Conservation (phyloP, 768 basidiomycete genomes). For the Hygrophoropsis aurantiaca region DNA sequence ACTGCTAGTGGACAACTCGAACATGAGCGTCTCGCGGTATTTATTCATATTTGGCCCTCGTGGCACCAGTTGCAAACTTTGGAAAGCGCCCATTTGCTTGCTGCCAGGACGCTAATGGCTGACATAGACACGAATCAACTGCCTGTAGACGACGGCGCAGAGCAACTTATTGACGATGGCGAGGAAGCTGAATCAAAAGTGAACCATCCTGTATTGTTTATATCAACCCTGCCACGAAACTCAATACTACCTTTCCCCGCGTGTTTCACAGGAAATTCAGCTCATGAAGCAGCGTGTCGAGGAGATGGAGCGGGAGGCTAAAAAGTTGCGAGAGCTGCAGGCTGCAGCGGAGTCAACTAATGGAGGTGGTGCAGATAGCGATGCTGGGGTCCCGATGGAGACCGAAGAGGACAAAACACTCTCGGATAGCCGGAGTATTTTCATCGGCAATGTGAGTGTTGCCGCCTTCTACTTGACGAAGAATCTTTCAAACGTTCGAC, state of each 20-base stretch:
- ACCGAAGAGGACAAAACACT: conserved; percentile 82
- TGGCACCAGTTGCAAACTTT: conserved; percentile 27
- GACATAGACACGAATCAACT: conserved; percentile 50
- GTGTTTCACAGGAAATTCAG: conserved; percentile 67
- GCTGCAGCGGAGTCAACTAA: conserved; percentile 68
- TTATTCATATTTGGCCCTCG: conserved; percentile 26
- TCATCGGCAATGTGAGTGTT: conserved; percentile 90
- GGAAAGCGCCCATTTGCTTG: conserved; percentile 10
- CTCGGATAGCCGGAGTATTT: conserved; percentile 86
- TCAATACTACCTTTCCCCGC: conserved; percentile 16
- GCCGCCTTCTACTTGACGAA: conserved; percentile 5
- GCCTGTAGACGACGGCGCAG: conserved; percentile 34
- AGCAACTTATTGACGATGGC: conserved; percentile 47
- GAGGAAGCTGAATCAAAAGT: conserved; percentile 69
- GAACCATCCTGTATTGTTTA: conserved; percentile 6
- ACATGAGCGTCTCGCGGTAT: conserved; percentile 8
- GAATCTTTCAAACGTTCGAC: conserved; percentile 9
- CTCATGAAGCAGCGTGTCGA: conserved; percentile 91
- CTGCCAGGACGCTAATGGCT: conserved; percentile 40
- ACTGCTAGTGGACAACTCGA: too few species aligned
- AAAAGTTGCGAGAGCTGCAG: conserved; percentile 83
- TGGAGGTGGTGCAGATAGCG: conserved; percentile 45
- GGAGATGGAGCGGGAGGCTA: conserved; percentile 92
- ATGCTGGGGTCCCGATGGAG: conserved; percentile 56
- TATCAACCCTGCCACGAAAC: conserved; percentile 4